Percentiles rank a stretch among this genome's conserved stretches.
Evolutionary conservation across 108 stramenopile species (phyloP).

Genomic region (Conticribra weissflogii): DNA sequence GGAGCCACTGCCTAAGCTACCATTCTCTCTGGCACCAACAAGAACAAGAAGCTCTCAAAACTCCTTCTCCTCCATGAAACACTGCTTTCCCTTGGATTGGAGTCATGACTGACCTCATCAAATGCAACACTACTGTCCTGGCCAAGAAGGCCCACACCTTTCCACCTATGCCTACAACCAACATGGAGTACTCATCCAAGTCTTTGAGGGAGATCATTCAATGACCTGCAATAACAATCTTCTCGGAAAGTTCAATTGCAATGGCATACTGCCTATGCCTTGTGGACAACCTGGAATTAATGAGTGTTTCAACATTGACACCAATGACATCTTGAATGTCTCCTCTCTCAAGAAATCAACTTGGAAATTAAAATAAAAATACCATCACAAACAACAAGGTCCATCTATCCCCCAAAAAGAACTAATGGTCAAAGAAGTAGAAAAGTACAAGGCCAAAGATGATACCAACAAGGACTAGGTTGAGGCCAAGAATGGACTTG

Average conservation of each 20-base stretch:
- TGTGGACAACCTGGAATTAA: conserved; percentile 99
- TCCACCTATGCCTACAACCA: conserved; percentile 99
- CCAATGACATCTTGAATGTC: conserved; percentile 84
- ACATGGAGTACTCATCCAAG: conserved; percentile 99
- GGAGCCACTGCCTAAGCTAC: conserved; percentile 96
- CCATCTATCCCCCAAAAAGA: conserved; percentile 96
- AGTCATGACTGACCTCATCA: conserved; percentile 96
- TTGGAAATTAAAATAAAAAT: conserved; percentile 99
- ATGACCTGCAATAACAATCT: conserved; percentile 99
- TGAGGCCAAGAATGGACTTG: conserved; percentile 95
- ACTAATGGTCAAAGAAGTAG: conserved; percentile 98
- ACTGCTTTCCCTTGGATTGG: conserved; percentile 97
- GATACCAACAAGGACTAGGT: conserved; percentile 94
- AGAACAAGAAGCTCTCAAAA: conserved; percentile 95
- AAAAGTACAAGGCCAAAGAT: conserved; percentile 98
- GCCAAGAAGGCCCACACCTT: conserved; percentile 99
- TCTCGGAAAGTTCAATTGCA: conserved; percentile 98
- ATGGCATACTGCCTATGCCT: conserved; percentile 99
- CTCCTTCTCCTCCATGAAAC: conserved; percentile 97
- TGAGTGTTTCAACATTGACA: conserved; percentile 99
- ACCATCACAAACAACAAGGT: conserved; percentile 99
- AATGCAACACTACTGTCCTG: conserved; percentile 94
- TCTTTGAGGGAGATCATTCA: conserved; percentile 99
- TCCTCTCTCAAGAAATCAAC: conserved; percentile 98
- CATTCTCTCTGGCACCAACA: conserved; percentile 93